Conservation (phyloP, 75 land plant genomes). For the Chamaecyparis obtusa region DNA sequence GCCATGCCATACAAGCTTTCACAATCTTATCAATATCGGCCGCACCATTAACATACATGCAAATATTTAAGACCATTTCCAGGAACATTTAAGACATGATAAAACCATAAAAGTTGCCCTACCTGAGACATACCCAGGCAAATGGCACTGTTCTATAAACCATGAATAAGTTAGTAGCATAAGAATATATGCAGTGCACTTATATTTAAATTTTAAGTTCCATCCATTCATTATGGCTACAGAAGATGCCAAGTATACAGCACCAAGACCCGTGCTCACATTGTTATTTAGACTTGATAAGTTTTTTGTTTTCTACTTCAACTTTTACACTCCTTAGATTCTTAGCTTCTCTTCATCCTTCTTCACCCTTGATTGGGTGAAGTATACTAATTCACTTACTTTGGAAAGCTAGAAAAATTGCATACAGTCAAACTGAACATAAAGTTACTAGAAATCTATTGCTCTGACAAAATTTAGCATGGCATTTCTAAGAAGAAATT, state of each 20-base stretch:
- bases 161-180: not conserved
- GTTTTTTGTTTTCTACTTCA: not conserved
- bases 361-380: not conserved
- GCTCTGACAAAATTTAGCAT: not conserved
- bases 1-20: not conserved
- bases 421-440: not conserved
- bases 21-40: not conserved
- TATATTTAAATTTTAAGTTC: not conserved
- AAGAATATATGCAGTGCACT: not conserved
- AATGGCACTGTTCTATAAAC: not conserved
- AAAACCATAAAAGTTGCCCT: not conserved
- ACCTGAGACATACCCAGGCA: not conserved
- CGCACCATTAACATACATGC: not conserved
- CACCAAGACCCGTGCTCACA: not conserved
- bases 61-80: not conserved
- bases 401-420: not conserved
- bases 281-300: not conserved
- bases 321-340: not conserved
- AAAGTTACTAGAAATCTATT: not conserved
- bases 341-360: not conserved
- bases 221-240: not conserved
- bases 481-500: not conserved
- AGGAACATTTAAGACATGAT: not conserved
- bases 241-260: conserved; percentile 1
- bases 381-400: not conserved